phyloP scores from a whole-genome alignment of 305 asterid genomes.

The Solanum hybrid region DNA sequence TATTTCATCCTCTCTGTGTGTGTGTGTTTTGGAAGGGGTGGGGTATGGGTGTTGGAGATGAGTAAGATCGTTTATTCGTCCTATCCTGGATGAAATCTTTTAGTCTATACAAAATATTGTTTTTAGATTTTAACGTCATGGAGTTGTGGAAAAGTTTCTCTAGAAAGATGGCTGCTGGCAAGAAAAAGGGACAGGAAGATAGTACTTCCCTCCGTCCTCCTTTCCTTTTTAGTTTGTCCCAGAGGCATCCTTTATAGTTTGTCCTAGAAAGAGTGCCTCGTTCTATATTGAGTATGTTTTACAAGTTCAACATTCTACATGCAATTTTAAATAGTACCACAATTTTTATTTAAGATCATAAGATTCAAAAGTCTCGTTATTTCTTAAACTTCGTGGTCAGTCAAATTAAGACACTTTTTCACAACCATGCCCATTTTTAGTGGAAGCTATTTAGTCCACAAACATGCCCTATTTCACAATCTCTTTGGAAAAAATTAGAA shows the following conservation, averaged over 20 bases:
- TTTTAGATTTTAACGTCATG: neutral
- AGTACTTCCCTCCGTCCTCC: neutral
- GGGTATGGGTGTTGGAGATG: neutral
- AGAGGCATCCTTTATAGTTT: no score
- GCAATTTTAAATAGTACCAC: neutral
- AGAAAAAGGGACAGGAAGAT: neutral
- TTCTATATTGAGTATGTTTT: neutral
- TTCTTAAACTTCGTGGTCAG: neutral
- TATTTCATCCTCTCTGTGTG: neutral
- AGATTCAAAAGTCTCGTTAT: neutral
- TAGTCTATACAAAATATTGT: neutral
- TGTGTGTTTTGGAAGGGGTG: neutral
- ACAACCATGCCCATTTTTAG: neutral
- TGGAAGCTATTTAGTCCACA: neutral
- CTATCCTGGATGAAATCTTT: neutral
- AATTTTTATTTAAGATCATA: neutral
- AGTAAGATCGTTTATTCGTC: neutral
- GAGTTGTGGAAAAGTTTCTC: neutral
- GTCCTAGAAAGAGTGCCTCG: neutral
- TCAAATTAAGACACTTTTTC: neutral
- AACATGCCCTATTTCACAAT: neutral
- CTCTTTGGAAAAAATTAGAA: neutral
- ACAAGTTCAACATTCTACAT: neutral
- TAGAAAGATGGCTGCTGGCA: neutral
- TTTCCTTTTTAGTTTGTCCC: neutral